Conservation (phyloP, 108 stramenopile genomes). For the Skeletonema marinoi region DNA sequence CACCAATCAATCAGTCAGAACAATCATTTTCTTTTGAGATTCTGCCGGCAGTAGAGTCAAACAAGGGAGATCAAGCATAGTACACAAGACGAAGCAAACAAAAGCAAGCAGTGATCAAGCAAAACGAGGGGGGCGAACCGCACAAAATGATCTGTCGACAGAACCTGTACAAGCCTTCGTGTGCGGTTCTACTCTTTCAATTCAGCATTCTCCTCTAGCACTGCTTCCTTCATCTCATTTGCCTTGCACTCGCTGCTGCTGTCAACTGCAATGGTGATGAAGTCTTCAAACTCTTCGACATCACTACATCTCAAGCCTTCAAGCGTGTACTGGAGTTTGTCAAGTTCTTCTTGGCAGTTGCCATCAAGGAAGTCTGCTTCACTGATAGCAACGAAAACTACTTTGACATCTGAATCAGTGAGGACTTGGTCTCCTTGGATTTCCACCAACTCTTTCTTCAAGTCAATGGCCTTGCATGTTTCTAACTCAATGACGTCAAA, state of each 20-base stretch:
- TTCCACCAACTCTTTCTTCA: not conserved
- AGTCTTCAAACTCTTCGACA: not conserved
- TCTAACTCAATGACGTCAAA: not conserved
- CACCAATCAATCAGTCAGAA: not conserved
- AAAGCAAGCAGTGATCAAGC: not conserved
- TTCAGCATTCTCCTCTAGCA: not conserved
- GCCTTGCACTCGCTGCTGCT: not conserved
- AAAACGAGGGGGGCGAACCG: not conserved
- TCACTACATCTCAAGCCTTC: not conserved
- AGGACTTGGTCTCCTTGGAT: not conserved
- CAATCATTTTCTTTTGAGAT: no score
- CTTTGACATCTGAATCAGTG: not conserved
- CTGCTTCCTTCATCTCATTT: not conserved
- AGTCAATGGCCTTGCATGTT: not conserved
- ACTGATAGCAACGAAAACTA: not conserved
- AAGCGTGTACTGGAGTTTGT: not conserved
- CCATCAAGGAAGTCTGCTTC: not conserved
- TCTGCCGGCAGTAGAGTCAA: not conserved
- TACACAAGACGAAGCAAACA: not conserved
- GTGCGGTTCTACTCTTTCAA: not conserved
- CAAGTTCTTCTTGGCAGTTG: not conserved
- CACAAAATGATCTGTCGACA: not conserved
- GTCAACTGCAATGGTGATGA: not conserved
- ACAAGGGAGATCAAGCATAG: not conserved
- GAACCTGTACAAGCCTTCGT: no score